A percentile compares a stretch with the other conserved stretches of the same genome.
These are phyloP conservation scores for Tetracladium setigerum DNA, from an alignment of 495 filamentous ascomycete genomes.

Conservation along the genomic window DNA sequence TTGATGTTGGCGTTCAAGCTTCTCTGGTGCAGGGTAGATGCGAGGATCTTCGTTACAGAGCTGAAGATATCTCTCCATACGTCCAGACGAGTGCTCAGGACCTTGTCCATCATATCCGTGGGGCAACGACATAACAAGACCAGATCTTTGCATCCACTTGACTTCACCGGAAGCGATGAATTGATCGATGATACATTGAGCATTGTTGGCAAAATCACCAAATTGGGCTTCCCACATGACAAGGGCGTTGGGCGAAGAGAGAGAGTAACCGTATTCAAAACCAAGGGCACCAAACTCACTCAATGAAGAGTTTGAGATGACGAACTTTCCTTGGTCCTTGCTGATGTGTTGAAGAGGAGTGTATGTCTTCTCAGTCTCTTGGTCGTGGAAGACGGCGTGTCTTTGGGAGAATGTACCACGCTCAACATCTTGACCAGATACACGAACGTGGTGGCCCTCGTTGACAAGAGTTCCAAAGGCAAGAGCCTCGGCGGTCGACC, in stretches of 20 bases:
- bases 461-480: slow-evolving; percentile 86
- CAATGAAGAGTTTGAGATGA: slow-evolving; percentile 94
- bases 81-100: slow-evolving; percentile 94
- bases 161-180: slow-evolving; percentile 96
- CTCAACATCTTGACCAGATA: slow-evolving; percentile 98
- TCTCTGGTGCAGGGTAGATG: slow-evolving; percentile 76
- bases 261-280: slow-evolving; percentile 97
- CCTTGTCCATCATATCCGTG: slow-evolving; percentile 99
- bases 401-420: slow-evolving; percentile 99
- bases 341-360: slow-evolving; percentile 85
- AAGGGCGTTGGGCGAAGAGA: slow-evolving; percentile 91
- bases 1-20: slow-evolving; percentile 95
- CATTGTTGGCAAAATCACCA: slow-evolving; percentile 99
- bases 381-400: slow-evolving; percentile 94
- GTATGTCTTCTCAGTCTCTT: slow-evolving; percentile 85
- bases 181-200: slow-evolving; percentile 97
- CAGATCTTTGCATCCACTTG: slow-evolving; percentile 97
- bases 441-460: slow-evolving; percentile 92
- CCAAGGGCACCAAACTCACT: slow-evolving; percentile 93
- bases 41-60: slow-evolving; percentile 97
- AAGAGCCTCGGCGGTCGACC: slow-evolving; percentile 93
- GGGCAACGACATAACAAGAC: slow-evolving; percentile 86
- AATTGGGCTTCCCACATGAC: slow-evolving; percentile 99
- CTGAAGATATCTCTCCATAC: slow-evolving; percentile 95
- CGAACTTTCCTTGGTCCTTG: slow-evolving; percentile 86